Percentiles rank a stretch among this genome's conserved stretches.
Conservation (phyloP, 352 stramenopile species). For the Phytophthora rubi region DNA sequence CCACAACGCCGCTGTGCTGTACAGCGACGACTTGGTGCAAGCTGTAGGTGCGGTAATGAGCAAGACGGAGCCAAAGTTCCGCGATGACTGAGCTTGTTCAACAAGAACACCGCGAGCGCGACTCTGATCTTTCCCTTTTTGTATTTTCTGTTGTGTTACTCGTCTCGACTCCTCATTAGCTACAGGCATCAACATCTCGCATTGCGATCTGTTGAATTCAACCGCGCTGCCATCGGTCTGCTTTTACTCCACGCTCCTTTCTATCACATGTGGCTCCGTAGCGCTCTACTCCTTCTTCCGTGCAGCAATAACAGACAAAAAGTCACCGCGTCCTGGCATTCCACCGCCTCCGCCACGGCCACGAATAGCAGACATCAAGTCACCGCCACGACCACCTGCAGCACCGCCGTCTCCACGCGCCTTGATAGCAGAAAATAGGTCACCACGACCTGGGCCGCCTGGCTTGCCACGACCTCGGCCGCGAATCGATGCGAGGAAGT, state of each 20-base stretch:
- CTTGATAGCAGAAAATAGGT: constrained; percentile 79
- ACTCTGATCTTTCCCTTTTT: constrained; percentile 24
- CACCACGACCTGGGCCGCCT: constrained; percentile 50
- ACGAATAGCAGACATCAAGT: constrained; percentile 66
- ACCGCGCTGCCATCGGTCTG: constrained; percentile 14
- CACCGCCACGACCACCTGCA: constrained; percentile 45
- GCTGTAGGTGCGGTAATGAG: constrained; percentile 78
- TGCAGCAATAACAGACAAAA: constrained; percentile 64
- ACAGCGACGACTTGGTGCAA: constrained; percentile 84
- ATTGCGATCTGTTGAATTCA: constrained; percentile 4
- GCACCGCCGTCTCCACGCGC: constrained; percentile 33
- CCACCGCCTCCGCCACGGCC: constrained; percentile 47
- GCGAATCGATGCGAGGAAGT: constrained; percentile 64
- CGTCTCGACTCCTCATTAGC: constrained; percentile 25
- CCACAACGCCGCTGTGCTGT: constrained; percentile 85
- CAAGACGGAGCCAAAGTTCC: constrained; percentile 69
- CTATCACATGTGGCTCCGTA: constrained; percentile 34
- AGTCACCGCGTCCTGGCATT: constrained; percentile 44
- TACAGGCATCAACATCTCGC: constrained; percentile 16
- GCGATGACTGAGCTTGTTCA: constrained; percentile 52
- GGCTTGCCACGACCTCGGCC: constrained; percentile 57
- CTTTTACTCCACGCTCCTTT: constrained; percentile 23
- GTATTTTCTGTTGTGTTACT: constrained; percentile 27
- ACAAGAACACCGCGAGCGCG: constrained; percentile 5
- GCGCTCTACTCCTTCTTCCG: constrained; percentile 64